A percentile compares a stretch with the other conserved stretches of the same genome.
These are phyloP conservation scores for Lecanosticta acicola DNA, from an alignment of 2,329 filamentous ascomycete species.

Conservation along the genomic window DNA sequence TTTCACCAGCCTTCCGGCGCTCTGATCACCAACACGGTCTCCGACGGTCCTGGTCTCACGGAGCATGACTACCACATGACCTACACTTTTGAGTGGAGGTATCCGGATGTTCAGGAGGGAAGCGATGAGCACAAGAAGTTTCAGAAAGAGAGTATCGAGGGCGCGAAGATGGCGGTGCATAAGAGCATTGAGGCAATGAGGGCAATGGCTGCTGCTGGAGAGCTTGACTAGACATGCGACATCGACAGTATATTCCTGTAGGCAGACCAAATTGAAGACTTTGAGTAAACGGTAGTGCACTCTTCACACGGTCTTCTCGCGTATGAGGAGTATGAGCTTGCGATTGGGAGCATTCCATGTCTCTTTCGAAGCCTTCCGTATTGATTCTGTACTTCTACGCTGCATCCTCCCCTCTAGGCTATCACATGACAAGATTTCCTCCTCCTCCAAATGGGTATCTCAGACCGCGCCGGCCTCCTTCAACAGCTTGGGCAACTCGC, in stretches of 20 bases:
- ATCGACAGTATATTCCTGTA: slow-evolving; percentile 5
- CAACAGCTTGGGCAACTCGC: slow-evolving; percentile 59
- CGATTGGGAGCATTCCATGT: too few species aligned
- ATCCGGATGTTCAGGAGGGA: slow-evolving; percentile 33
- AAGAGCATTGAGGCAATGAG: slow-evolving; percentile 39
- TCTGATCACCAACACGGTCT: slow-evolving; percentile 42
- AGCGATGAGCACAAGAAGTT: slow-evolving; percentile 32
- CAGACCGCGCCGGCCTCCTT: slow-evolving; percentile 59
- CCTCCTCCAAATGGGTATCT: slow-evolving; percentile 23
- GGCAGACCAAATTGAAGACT: background rate
- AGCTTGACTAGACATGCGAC: slow-evolving; percentile 19
- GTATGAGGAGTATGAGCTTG: too few species aligned
- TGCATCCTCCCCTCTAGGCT: background rate
- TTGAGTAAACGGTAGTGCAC: too few species aligned
- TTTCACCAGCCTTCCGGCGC: slow-evolving; percentile 42
- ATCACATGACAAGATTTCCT: background rate
- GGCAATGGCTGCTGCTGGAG: slow-evolving; percentile 34
- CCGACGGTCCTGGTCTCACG: slow-evolving; percentile 33
- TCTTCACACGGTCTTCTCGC: too few species aligned
- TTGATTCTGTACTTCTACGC: background rate
- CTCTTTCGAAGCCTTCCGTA: background rate
- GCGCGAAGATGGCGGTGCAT: slow-evolving; percentile 40
- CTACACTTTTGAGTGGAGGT: slow-evolving; percentile 42
- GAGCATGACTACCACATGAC: slow-evolving; percentile 40
- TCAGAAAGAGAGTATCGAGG: slow-evolving; percentile 26